Base-by-base conservation (phyloP, 2,329 filamentous ascomycete genomes). In the Parastagonospora nodorum region DNA sequence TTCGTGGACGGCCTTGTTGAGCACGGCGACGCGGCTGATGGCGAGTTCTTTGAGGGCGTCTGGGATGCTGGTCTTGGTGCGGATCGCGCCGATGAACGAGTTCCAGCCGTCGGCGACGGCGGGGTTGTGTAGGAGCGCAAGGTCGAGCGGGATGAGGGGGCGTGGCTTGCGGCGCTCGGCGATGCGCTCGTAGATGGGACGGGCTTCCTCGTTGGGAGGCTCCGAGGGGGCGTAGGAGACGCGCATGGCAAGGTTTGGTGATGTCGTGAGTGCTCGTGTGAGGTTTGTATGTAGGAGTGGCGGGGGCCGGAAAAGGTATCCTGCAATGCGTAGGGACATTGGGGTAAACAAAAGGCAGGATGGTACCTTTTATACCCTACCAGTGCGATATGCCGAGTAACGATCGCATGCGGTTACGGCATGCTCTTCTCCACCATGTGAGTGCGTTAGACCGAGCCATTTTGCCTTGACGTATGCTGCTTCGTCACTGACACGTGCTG, bases 1-100 rank as follows among this genome's bases (percentile, higher is more conserved):
- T 74, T 96, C 91, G 74, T 92, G 95, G 82, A 88, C 90, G 0
- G 92, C 92, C 11, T 82, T 73, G 74, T 96, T 96, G 64, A 90
- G 83, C 15, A 88, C 85, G 11, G 92, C 92, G n/a, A 96, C 88
- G 44, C 91, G 83, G 60, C 84, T 88, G 63, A 96, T 92, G 58
- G 89, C 87, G 8, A 94, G 78, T 76, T 96, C 91, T 56, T 88
- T 85, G 42, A 92, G 65, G 60, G 60, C 61, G 4, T 74, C 73
- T 5, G 78, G 68, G 2, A 85, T 68, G 8, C 74, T 78, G 5
- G 80, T 85, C 51, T 77, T 73, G 8, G 79, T 83, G 48, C 83
- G 79, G 41, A 85, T 81, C 14, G 82, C 77, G 33, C 81, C 80
- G 48, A 85, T 76, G 64, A 85, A 84, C n/a, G 76, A 73, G 64